A percentile compares a stretch with the other conserved stretches of the same genome.
Evolutionary conservation across 345 rosid species (phyloP).

Genomic region (Syzygium aromaticum): DNA sequence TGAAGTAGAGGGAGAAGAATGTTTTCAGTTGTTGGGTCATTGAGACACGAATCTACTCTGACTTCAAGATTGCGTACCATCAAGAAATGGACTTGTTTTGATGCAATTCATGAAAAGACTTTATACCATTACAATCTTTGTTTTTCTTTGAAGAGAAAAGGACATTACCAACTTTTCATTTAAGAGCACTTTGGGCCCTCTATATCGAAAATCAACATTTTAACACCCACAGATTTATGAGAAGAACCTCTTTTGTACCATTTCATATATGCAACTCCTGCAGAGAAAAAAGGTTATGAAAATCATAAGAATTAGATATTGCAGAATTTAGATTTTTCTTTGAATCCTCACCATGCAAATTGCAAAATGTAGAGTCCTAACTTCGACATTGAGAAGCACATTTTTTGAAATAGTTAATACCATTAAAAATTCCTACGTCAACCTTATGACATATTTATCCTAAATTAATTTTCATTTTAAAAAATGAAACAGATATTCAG

Average conservation of each 20-base stretch:
- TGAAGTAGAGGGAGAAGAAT: neutral
- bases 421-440: neutral
- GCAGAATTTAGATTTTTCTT: neutral
- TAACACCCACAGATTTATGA: too few relatives aligned
- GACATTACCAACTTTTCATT: too few relatives aligned
- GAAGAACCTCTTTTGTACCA: neutral
- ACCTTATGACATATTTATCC: neutral
- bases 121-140: too few relatives aligned
- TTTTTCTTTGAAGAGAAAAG: too few relatives aligned
- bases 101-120: neutral
- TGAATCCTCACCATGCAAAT: neutral
- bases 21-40: neutral
- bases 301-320: neutral
- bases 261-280: neutral
- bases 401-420: neutral
- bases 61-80: neutral
- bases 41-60: neutral
- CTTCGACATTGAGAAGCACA: neutral
- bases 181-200: neutral
- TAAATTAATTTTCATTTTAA: neutral
- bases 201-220: too few relatives aligned
- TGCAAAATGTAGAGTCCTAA: neutral
- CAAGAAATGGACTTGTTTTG: neutral
- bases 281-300: neutral
- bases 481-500: neutral